Percentiles rank a stretch among this genome's conserved stretches.
Evolutionary conservation across 2,329 filamentous ascomycete genomes (phyloP).

Genomic region (Cytospora piceae): DNA sequence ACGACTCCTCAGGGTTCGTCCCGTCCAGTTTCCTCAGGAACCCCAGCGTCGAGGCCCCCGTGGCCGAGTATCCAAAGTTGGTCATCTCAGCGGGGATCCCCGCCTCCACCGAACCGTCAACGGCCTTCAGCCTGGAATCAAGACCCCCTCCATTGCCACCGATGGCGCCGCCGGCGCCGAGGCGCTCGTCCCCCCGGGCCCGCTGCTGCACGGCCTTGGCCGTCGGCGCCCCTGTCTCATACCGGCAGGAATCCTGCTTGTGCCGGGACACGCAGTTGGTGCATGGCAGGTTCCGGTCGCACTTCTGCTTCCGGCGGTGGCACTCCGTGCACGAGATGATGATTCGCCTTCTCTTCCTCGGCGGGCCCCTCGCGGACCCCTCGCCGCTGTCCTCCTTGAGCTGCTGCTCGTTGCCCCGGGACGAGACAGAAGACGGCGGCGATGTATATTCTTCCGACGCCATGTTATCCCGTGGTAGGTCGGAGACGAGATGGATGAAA

Average conservation of each 20-base stretch:
- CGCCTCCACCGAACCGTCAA: constrained; percentile 35
- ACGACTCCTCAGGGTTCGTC: constrained; percentile 35
- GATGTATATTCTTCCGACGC: constrained; percentile 16
- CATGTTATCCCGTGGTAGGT: constrained; percentile 3
- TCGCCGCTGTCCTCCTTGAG: constrained; percentile 1
- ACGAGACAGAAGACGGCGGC: constrained; percentile 21
- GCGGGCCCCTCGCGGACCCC: constrained; percentile 41
- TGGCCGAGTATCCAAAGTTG: constrained; percentile 59
- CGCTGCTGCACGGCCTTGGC: constrained; percentile 39
- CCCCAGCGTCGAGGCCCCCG: constrained; percentile 54
- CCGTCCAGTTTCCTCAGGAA: constrained; percentile 60
- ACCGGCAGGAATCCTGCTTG: constrained; percentile 59
- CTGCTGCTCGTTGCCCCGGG: constrained; percentile 16
- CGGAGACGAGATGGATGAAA: background rate
- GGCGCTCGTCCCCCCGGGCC: constrained; percentile 17
- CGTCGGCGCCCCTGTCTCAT: constrained; percentile 56
- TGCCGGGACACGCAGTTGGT: constrained; percentile 62
- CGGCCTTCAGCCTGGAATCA: constrained; percentile 5
- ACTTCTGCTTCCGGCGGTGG: constrained; percentile 67
- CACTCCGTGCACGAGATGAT: constrained; percentile 69
- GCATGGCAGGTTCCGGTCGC: constrained; percentile 63
- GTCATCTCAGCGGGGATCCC: constrained; percentile 48
- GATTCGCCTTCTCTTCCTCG: constrained; percentile 61
- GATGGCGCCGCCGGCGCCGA: background rate
- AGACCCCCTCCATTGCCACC: background rate